Evolutionary conservation across 371 early-diverging fungal genomes (phyloP), one percentile per base, ranked within the genome.

Genomic region (Spraguea lophii): DNA sequence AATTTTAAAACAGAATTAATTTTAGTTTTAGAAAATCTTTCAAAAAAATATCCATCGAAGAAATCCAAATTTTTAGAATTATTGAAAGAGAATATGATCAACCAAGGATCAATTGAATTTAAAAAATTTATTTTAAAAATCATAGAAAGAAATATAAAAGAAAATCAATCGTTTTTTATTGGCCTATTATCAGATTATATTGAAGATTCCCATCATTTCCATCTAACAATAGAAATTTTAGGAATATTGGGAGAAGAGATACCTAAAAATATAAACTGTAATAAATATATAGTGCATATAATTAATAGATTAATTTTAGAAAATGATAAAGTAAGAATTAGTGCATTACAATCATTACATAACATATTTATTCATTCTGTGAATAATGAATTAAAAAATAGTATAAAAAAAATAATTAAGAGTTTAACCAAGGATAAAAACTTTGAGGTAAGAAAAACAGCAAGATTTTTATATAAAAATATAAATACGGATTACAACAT

Each of bases 231-330:
- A 13, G 61, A 61, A 34, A 61, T 67, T 24, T 50, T 70, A 17
- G 65, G 65, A 17, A 51, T 64, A 25, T 25, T 70, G 21, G 38
- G 62, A 1, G 41, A 42, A 25, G 37, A 59, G 20, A 45, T 64
- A 12, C 46, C 44, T 26, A 52, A 40, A 42, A 42, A 42, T 1
- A 43, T 46, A 12, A 46, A 54, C 4, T 22, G 20, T 46, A 35
- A 59, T 16, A 56, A 61, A 32, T 51, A 64, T 56, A 22, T 55
- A 12, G 30, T 64, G 6, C 63, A 59, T 50, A 49, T 70, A 23
- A 50, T 61, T 48, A 70, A 70, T 37, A 53, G 70, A 53, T 46
- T 65, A 10, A 66, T 66, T 40, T 41, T 70, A 22, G 70, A 70
- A 23, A 64, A 63, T 39, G 39, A 53, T 37, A 57, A 64, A 24